Percentiles rank a stretch among this genome's conserved stretches.
Evolutionary conservation across 306 rosid genomes (phyloP).

Genomic region (Senna tora): DNA sequence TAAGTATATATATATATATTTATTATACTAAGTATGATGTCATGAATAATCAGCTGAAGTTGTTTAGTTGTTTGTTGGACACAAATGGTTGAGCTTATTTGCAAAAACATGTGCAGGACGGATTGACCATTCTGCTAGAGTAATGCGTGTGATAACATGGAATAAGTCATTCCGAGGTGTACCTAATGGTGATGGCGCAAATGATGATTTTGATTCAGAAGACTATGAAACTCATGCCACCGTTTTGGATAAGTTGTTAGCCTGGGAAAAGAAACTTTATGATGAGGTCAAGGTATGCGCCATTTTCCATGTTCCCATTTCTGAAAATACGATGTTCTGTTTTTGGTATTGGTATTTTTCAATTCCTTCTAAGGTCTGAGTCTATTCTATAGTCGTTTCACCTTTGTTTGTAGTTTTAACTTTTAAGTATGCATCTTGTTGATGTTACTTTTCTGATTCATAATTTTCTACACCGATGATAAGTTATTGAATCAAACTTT

Average conservation of each 20-base stretch:
- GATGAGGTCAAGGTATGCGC: constrained; percentile 81
- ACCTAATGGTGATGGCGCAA: constrained; percentile 68
- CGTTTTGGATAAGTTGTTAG: constrained; percentile 82
- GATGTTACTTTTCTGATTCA: constrained; percentile 14
- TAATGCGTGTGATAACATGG: constrained; percentile 88
- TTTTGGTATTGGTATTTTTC: neutral
- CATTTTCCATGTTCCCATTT: constrained; percentile 25
- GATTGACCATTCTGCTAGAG: constrained; percentile 88
- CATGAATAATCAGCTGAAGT: neutral
- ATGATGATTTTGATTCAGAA: constrained; percentile 72
- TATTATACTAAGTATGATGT: neutral
- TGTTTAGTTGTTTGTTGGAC: constrained; percentile 14
- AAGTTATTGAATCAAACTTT: constrained; percentile 13
- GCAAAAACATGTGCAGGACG: constrained; percentile 56
- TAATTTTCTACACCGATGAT: neutral
- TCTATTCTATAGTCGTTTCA: neutral
- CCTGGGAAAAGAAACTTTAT: constrained; percentile 93
- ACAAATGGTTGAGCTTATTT: constrained; percentile 23
- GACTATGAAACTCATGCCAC: constrained; percentile 87
- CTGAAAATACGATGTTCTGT: neutral
- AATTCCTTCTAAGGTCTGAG: neutral
- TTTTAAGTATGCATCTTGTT: neutral
- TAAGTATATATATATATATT: no score
- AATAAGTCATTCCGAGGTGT: constrained; percentile 72
- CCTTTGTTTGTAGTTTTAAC: neutral